Evolutionary conservation across 139 green algal genomes (phyloP).

Genomic region (Parachlorella kessleri): DNA sequence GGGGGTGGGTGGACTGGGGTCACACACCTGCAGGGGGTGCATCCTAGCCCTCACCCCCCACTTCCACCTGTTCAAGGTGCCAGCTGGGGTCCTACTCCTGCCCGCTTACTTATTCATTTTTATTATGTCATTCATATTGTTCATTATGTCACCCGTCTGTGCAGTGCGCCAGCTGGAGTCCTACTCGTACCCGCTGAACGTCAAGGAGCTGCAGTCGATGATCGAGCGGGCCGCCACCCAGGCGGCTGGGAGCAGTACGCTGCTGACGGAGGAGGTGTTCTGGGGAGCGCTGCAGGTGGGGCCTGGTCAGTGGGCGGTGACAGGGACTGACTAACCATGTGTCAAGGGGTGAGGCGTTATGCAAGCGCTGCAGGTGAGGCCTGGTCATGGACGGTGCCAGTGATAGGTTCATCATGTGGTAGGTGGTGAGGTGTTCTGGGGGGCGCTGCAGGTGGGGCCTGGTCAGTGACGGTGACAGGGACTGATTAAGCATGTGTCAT

Average conservation of each 20-base stretch:
- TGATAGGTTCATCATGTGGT: no score
- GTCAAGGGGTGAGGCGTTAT: no score
- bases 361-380: constrained; percentile 41
- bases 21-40: not conserved
- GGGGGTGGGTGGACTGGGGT: no score
- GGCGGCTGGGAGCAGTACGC: not conserved
- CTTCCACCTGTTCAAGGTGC: not conserved
- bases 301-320: no score
- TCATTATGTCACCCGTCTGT: not conserved
- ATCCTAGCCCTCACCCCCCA: no score
- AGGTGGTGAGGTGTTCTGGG: constrained; percentile 69
- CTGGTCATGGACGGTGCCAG: no score
- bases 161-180: constrained; percentile 65
- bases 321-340: no score
- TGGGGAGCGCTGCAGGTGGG: constrained; percentile 59
- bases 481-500: no score
- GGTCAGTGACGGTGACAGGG: no score
- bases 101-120: no score
- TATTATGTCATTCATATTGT: not conserved
- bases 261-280: constrained; percentile 50
- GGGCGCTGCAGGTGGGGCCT: constrained; percentile 47
- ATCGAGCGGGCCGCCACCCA: constrained; percentile 68
- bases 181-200: constrained; percentile 72
- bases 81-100: no score
- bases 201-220: constrained; percentile 63